Evolutionary conservation across 768 basidiomycete species (phyloP), one percentile per base, ranked within the genome.

Genomic region (Amanita fuliginea): DNA sequence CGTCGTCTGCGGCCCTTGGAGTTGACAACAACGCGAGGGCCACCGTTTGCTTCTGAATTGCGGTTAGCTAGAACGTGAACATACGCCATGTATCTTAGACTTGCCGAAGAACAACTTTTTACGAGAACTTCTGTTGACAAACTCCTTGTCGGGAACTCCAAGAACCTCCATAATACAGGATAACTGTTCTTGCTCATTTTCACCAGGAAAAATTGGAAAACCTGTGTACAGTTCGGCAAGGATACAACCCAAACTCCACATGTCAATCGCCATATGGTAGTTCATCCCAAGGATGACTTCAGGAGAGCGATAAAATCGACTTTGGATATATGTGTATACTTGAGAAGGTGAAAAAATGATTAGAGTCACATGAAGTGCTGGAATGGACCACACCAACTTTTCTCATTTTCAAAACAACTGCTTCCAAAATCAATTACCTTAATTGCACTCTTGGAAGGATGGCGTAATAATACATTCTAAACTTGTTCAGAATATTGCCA

Each of bases 281-380:
- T 93, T 96, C 86, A 95, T 90, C 47, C 96, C 96, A 34, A 99
- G 78, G 49, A 99, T 99, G 57, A 99, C 95, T 67, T 99, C 96
- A 3, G 96, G 96, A 16, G 93, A 96, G n/a, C 96, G 91, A 69
- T 99, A 99, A 72, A 99, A 99, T 36, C 96, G 89, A 68, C 92
- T 95, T 66, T 98, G 96, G 55, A 99, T 98, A 62, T 99, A 99
- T 1, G 96, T 99, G 65, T 98, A 99, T 54, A 99, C 96, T 99
- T 54, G 3, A 41, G 51, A 30, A 10, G 30, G 3, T 10, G 30
- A 30, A 30, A 43, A 52, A 42, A 24, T 24, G n/a, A 24, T 54
- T 26, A 54, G 45, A 7, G 44, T 21, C 40, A 37, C 42, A 32
- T 46, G 41, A n/a, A 13, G 10, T 32, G 54, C 5, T 32, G 37